Evolutionary conservation across 345 rosid genomes (phyloP), one percentile per base, ranked within the genome.

Genomic region (Citrus inodora): DNA sequence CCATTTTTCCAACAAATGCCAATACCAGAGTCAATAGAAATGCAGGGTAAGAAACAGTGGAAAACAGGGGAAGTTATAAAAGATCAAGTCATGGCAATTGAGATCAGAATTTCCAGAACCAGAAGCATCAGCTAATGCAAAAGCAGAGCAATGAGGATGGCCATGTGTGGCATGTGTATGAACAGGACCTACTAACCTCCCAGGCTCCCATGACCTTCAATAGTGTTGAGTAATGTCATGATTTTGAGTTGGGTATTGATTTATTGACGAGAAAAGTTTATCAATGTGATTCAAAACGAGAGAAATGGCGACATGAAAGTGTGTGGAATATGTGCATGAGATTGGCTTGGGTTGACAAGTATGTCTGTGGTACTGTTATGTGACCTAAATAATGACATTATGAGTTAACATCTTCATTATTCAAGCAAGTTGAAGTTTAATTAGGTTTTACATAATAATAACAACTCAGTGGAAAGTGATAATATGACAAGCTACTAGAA

Each of bases 171-270:
- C 78, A 40, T 81, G 84, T 22, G 83, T 74, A 66, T 86, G 90
- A 32, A 84, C 89, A 70, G 85, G 90, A 80, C 80, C 79, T 46
- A 46, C 74, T 88, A 90, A 51, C 83, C 85, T 38, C 67, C 82
- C 61, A 46, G 14, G 51, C 85, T 38, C 67, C 82, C 61, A 46
- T 46, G 51, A 46, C 3, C 75, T 28, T 76, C 80, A 32, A 46
- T 13, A 46, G 51, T 42, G 51, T 42, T 76, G 77, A 19, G 46
- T 8, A 8, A 66, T 35, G 37, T 42, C 48, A 35, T 35, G 46
- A 13, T 9, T 40, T 13, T 55, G 78, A 83, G 7, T 72, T 60
- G 51, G 51, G 5, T 46, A 46, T 46, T 46, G 51, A 65, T 65
- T 65, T 65, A 65, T 65, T 7, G 25, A 19, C 8, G 13, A 7